Conservation (phyloP, 495 filamentous ascomycete genomes). For the Cairneyella variabilis region DNA sequence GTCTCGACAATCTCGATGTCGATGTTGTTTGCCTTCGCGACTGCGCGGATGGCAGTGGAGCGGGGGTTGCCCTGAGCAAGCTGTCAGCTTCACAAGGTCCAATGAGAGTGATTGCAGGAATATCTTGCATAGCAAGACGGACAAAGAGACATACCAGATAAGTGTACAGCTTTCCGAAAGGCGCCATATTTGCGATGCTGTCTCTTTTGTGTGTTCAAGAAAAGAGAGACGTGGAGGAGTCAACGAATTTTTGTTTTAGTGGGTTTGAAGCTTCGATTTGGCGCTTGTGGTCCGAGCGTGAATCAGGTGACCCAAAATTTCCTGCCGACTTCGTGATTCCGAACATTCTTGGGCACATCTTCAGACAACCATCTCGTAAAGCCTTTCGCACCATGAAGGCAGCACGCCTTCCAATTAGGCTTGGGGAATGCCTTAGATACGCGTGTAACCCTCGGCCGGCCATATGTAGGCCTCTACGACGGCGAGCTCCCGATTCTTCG, state of each 20-base stretch:
- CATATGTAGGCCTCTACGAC: background rate
- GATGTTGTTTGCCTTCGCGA: constrained; percentile 93
- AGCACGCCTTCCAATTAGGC: constrained; percentile 16
- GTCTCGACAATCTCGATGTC: constrained; percentile 80
- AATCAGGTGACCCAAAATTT: constrained; percentile 1
- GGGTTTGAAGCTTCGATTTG: background rate
- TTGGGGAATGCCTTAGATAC: constrained; percentile 19
- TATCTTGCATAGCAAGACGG: background rate
- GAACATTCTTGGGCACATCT: no score
- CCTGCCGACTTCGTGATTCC: background rate
- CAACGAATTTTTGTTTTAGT: constrained; percentile 5
- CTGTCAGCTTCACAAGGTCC: constrained; percentile 12
- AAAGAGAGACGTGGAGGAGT: constrained; percentile 9
- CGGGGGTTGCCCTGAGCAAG: constrained; percentile 73
- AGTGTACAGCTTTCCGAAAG: constrained; percentile 94
- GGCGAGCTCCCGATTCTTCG: background rate
- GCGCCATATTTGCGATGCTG: constrained; percentile 50
- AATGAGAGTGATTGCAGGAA: constrained; percentile 15
- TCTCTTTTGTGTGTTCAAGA: constrained; percentile 37
- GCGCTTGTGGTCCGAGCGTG: background rate
- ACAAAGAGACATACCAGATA: constrained; percentile 59
- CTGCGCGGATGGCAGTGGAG: constrained; percentile 79
- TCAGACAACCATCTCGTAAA: no score
- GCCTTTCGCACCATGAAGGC: constrained; percentile 25
- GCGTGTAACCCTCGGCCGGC: constrained; percentile 3